Evolutionary conservation across 768 basidiomycete species (phyloP).

Genomic region (Rhizopogon salebrosus): DNA sequence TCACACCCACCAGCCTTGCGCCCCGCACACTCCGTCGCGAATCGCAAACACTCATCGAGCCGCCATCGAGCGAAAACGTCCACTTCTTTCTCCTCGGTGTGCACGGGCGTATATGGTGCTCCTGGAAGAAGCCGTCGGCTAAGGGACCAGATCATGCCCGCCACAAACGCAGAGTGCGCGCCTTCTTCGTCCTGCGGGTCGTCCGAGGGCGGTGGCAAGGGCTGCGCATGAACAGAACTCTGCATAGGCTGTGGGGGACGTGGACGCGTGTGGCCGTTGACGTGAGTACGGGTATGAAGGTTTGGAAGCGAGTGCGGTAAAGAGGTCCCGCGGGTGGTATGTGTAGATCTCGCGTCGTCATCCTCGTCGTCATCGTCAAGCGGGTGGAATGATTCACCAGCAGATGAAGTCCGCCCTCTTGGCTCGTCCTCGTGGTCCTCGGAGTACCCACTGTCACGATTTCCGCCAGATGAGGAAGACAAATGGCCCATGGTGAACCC

Average conservation of each 20-base stretch:
- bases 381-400: constrained; percentile 27
- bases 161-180: constrained; percentile 78
- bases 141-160: constrained; percentile 82
- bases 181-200: constrained; percentile 66
- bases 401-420: neutral
- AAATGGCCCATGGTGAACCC: neutral
- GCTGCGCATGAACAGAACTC: neutral
- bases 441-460: constrained; percentile 14
- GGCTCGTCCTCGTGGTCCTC: neutral
- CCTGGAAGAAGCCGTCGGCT: constrained; percentile 71
- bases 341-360: constrained; percentile 18
- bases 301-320: constrained; percentile 8
- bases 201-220: constrained; percentile 24
- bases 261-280: neutral
- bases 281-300: neutral
- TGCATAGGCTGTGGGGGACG: neutral
- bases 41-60: constrained; percentile 79
- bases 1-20: constrained; percentile 58
- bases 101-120: constrained; percentile 61
- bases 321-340: constrained; percentile 1
- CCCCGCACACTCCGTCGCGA: constrained; percentile 80
- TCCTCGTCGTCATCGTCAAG: constrained; percentile 23
- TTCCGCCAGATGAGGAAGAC: neutral
- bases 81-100: constrained; percentile 28
- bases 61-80: constrained; percentile 56